Base-by-base conservation (phyloP, 306 rosid genomes). In the Sesbania bispinosa region DNA sequence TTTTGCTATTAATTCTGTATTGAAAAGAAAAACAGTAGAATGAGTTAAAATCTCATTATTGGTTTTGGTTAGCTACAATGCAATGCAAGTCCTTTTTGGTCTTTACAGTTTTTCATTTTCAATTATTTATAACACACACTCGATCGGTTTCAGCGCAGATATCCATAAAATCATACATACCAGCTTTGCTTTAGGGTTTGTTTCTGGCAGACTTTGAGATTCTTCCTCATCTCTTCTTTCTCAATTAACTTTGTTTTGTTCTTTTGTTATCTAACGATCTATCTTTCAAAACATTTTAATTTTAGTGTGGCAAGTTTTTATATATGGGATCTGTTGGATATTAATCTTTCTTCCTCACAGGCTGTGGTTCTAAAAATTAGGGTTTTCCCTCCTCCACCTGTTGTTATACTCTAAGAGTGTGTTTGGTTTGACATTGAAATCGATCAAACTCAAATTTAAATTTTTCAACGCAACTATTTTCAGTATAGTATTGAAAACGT, bases 121-220 rank as follows among this genome's bases (percentile, higher is more conserved):
- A 53, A 27, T 62, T 46, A 60, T 73, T 60, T 77, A 77, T 77
- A 77, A 72, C 29, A 24, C 68, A 51, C 45, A 74, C 41, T 36
- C 39, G 51, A 36, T 41, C 61, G 10, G 13, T 15, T n/a, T 14
- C 51, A 65, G 79, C 77, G 6, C 77, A 59, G 77, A 73, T 51
- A 65, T 33, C 67, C 30, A 73, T 77, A 11, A 23, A 71, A 77
- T n/a, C n/a, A n/a, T 51, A 60, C 59, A 77, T 42, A 23, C 32
- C 74, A 24, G 64, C 70, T 19, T 81, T 77, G 64, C 70, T 19
- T 81, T 77, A 81, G 85, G 74, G 73, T 77, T 81, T 73, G 69
- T 77, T 63, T 61, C 73, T 77, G 69, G 68, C 76, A 65, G n/a
- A n/a, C 57, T 75, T 15, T 61, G 32, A 36, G n/a, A 16, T 47